Base-by-base conservation (phyloP, 257 asterid species). In the Rubia yunnanensis region DNA sequence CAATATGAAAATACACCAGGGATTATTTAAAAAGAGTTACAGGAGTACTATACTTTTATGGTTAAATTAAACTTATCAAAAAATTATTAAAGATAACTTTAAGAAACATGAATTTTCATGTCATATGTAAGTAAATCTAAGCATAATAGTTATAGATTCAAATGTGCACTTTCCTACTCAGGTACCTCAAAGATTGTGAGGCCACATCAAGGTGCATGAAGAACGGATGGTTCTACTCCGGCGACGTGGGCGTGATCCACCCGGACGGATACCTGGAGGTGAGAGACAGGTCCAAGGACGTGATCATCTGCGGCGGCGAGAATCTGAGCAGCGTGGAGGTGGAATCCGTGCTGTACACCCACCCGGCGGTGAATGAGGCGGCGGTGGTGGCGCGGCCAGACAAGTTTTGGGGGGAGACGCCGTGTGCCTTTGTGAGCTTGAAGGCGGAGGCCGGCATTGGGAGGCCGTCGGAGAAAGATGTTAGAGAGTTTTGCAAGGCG, bases 331-430 rank as follows among this genome's bases (percentile, higher is more conserved):
- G 74, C 34, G 71, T 76, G 39, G 80, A 72, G 49, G 77, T 76
- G 22, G 80, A 76, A 23, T 67, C 77, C 5, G 71, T 72, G 11
- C 31, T 76, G 58, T 76, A 72, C 32, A 67, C 26, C 7, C 71
- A 76, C 1, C 77, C 74, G 32, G 71, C 65, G 17, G 71, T 72
- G 30, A 72, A 67, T 9, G 77, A 72, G 57, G 80, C 77, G 17
- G 80, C 80, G 14, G 80, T 76, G 56, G 77, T 72, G 55, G 77
- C 80, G 10, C 52, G 68, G 55, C 80, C 80, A 14, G 72, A 76
- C 48, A 38, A 49, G 5, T 72, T 72, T 18, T 76, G 77, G 80
- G 77, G 77, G 5, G 80, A 76, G 56, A 68, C 74, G 5, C 74
- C 80, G 18, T 67, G 77, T 68, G 77, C 80, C 28, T 76, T 71